A percentile compares a stretch with the other conserved stretches of the same genome.
phyloP scores from a whole-genome alignment of 176 grass and related monocot species.

The Musa acuminata region DNA sequence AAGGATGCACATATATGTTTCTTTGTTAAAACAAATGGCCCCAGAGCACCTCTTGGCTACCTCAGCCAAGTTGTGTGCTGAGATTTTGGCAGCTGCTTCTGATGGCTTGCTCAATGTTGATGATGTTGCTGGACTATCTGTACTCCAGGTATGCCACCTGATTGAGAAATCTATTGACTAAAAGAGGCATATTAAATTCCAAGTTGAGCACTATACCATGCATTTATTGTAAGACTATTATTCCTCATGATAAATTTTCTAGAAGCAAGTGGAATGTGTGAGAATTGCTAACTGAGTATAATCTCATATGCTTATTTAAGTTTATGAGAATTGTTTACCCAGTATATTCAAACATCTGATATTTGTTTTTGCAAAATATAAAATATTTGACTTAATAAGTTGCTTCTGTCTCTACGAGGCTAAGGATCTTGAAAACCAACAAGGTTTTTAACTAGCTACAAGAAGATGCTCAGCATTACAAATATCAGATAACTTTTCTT shows the following conservation, averaged over 20 bases:
- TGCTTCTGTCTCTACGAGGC: too few relatives aligned
- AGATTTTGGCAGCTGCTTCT: conserved; percentile 87
- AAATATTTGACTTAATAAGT: too few relatives aligned
- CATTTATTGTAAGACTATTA: neutral
- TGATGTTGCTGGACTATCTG: conserved; percentile 58
- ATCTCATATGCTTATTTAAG: too few relatives aligned
- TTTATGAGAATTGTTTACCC: too few relatives aligned
- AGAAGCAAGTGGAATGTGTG: too few relatives aligned
- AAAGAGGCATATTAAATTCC: neutral
- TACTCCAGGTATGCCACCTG: conserved; percentile 52
- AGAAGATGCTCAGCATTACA: too few relatives aligned
- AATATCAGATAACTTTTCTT: too few relatives aligned
- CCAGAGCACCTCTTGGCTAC: conserved; percentile 96
- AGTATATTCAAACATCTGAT: too few relatives aligned
- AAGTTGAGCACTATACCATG: neutral
- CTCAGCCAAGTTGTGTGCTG: conserved; percentile 86
- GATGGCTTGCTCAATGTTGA: conserved; percentile 85
- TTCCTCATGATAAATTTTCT: neutral
- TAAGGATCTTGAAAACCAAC: too few relatives aligned
- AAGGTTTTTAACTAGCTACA: too few relatives aligned
- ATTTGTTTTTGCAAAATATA: too few relatives aligned
- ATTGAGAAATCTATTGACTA: neutral
- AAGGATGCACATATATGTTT: conserved; percentile 86
- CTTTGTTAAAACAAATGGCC: conserved; percentile 97
- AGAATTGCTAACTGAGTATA: too few relatives aligned